Evolutionary conservation across 2,329 filamentous ascomycete genomes (phyloP), one percentile per base, ranked within the genome.

Genomic region (Colletotrichum cuscutae): DNA sequence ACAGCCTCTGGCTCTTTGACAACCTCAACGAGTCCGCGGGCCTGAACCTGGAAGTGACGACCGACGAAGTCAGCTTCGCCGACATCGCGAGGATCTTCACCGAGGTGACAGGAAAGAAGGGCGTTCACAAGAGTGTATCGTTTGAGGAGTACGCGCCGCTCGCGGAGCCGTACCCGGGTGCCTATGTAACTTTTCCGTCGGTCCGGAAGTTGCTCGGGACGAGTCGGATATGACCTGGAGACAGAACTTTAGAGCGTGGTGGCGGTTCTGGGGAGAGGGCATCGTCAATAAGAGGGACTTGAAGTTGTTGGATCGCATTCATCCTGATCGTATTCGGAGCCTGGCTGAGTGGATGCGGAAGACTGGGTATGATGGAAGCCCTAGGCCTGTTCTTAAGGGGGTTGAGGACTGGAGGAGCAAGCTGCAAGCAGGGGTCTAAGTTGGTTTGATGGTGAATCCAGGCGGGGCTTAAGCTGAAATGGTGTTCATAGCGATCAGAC

Each of bases 231-330:
- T 66, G 67, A 74, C 62, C 4, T 72, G 71, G 52, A 28, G 53
- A 12, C 13, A 28, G 13, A 57, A 57, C 28, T 57, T 57, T 19
- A 7, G 24, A 7, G 54, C 54, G 4, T 57, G 12, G 24, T 57
- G 54, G 54, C 24, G 28, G 13, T 57, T 30, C 15, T 57, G 54
- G 54, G 54, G 54, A 19, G 54, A 28, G 24, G 54, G 54, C 5
- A 57, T 57, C 19, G 28, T 30, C 7, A 19, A 28, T 19, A 11
- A 15, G 68, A 81, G 86, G 59, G 84, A 89, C 75, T 88, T 87
- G 75, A 78, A 75, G 12, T 72, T 89, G 22, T 77, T 89, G 49
- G 87, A 89, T 76, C 81, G 86, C 77, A 89, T 90, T 63, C 82
- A 86, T 76, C 87, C 87, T 0, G 76, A 76, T 1, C 80, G 88